These are phyloP conservation scores for Neurospora terricola DNA, from an alignment of 495 filamentous ascomycete genomes.

Conservation along the genomic window DNA sequence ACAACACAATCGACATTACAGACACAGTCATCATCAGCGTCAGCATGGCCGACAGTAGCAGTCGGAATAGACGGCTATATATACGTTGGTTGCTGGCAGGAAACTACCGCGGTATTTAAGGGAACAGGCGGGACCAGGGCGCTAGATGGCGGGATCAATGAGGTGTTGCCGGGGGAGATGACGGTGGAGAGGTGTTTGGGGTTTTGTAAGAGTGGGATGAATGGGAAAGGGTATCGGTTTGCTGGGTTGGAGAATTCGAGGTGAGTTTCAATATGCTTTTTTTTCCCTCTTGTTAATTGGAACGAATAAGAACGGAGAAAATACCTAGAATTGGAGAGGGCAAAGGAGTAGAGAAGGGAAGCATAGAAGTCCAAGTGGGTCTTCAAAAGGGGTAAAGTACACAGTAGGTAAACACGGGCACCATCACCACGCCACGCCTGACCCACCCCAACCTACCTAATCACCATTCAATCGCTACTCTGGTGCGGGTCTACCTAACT, in stretches of 20 bases:
- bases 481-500: no score
- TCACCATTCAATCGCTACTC: no score
- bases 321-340: no score
- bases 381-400: neutral
- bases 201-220: slow-evolving; percentile 25
- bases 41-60: slow-evolving; percentile 35
- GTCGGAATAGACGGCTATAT: slow-evolving; percentile 14
- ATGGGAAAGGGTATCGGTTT: slow-evolving; percentile 16
- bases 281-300: no score
- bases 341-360: no score
- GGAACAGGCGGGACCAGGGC: slow-evolving; percentile 19
- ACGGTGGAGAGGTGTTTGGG: slow-evolving; percentile 32
- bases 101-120: slow-evolving; percentile 26
- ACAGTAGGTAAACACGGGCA: no score
- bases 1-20: no score
- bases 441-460: no score
- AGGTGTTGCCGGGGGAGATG: slow-evolving; percentile 23
- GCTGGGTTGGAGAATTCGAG: slow-evolving; percentile 40
- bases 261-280: slow-evolving; percentile 13
- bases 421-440: no score
- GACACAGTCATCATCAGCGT: slow-evolving; percentile 9
- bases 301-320: no score
- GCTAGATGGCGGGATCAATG: slow-evolving; percentile 24
- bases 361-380: no score
- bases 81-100: slow-evolving; percentile 42